Conservation (phyloP, 768 basidiomycete species). For the Dentipellis sp. region DNA sequence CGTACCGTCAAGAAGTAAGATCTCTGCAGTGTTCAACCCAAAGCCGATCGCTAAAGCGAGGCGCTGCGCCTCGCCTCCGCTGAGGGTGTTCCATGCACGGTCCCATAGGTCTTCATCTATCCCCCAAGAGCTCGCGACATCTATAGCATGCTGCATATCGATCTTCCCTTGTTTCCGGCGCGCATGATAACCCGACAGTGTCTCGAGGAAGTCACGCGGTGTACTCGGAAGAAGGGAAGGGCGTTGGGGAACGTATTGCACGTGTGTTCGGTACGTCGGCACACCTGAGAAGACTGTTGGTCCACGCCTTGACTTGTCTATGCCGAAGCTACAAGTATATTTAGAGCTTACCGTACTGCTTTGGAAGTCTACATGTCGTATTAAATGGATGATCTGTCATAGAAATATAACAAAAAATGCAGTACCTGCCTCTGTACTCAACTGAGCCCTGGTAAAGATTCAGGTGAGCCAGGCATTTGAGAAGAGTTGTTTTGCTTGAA, state of each 20-base stretch:
- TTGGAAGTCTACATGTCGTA: conserved; percentile 33
- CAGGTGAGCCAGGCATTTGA: conserved; percentile 81
- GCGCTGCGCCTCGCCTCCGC: conserved; percentile 82
- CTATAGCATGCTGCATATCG: conserved; percentile 25
- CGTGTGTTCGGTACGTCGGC: conserved; percentile 66
- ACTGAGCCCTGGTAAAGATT: conserved; percentile 61
- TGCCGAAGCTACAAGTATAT: no score
- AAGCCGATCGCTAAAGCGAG: conserved; percentile 72
- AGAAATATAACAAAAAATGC: not conserved
- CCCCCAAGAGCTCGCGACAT: conserved; percentile 57
- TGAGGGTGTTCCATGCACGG: conserved; percentile 69
- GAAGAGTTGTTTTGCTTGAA: conserved; percentile 55
- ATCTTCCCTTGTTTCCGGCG: conserved; percentile 22
- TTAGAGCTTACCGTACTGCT: conserved; percentile 31
- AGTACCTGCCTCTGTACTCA: conserved; percentile 59
- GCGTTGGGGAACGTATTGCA: conserved; percentile 84
- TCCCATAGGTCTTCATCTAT: conserved; percentile 66
- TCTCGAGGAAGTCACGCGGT: conserved; percentile 60
- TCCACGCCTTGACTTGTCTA: no score
- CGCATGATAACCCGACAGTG: conserved; percentile 42
- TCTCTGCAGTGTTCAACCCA: conserved; percentile 65
- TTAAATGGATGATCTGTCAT: not conserved
- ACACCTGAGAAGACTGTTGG: conserved; percentile 37
- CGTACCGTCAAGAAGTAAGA: conserved; percentile 71
- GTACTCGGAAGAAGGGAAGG: conserved; percentile 80